Evolutionary conservation across 202 grass and related monocot genomes (phyloP), one percentile per base, ranked within the genome.

Genomic region (Schoenoplectus triqueter): DNA sequence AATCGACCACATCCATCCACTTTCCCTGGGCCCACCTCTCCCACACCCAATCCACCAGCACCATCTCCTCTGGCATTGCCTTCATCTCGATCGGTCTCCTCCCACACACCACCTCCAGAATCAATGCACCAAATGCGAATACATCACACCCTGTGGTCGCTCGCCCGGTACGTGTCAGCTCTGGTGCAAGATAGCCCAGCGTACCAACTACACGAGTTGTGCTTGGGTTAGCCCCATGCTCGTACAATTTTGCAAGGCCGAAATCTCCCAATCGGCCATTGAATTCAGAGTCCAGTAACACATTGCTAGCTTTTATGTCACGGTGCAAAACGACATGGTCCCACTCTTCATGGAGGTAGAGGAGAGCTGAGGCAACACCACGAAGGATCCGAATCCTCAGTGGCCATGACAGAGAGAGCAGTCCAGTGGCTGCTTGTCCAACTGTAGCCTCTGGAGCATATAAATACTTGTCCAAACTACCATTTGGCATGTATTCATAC

Each of bases 331-430:
- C 92, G 0, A 92, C 70, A 77, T 87, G 90, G 77, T 94, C 90
- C 90, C 92, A 94, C 70, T 89, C 90, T 49, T 92, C 92, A 84
- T 94, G 90, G 69, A 94, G 88, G 82, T 94, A 92, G 57, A 92
- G 84, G 21, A 92, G 90, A 17, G 90, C 92, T 0, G 90, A 70
- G 9, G 90, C 88, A 4, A 94, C 88, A 75, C 90, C 84, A 50
- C 86, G 84, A 31, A 94, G 75, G 84, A 94, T 66, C 3, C 60
- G 84, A 15, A 17, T 22, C n/a, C 90, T 72, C 6, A 80, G 19
- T 0, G 66, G 18, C 92, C 92, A 94, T 13, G 84, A 82, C 8
- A 92, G 89, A 3, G 61, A 3, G 44, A 71, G 68, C 41, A 2
- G 42, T 9, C 15, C 15, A 18, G 42, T 71, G 1, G 66, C n/a